Conservation (phyloP, 129 eudicot genomes). For the Chrysanthemum lavandulifolium region DNA sequence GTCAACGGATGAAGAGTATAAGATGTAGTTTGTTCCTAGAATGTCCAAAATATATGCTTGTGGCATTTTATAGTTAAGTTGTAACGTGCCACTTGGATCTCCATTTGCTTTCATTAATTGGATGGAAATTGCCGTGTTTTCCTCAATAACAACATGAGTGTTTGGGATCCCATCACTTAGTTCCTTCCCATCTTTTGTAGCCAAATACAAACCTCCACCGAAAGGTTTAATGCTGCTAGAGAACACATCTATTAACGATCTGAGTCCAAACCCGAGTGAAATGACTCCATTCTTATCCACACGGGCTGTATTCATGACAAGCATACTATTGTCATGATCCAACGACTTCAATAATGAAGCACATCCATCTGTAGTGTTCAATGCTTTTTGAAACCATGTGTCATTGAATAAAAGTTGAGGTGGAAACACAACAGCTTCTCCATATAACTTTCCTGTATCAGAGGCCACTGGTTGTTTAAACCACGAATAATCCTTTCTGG, state of each 20-base stretch:
- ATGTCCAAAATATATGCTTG: slow-evolving; percentile 25
- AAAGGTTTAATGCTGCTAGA: slow-evolving; percentile 7
- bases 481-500: slow-evolving; percentile 21
- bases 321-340: slow-evolving; percentile 16
- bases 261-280: slow-evolving; percentile 45
- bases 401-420: slow-evolving; percentile 23
- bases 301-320: slow-evolving; percentile 36
- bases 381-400: slow-evolving; percentile 44
- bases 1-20: slow-evolving; percentile 42
- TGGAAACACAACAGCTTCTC: slow-evolving; percentile 32
- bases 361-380: slow-evolving; percentile 35
- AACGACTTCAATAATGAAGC: slow-evolving; percentile 32
- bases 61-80: slow-evolving; percentile 17
- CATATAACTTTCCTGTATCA: slow-evolving; percentile 47
- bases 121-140: slow-evolving; percentile 26
- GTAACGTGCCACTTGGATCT: slow-evolving; percentile 25
- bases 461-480: slow-evolving; percentile 44
- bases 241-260: slow-evolving; percentile 28
- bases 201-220: slow-evolving; percentile 43
- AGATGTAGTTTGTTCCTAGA: slow-evolving; percentile 31
- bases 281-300: slow-evolving; percentile 42
- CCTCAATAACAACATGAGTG: slow-evolving; percentile 31
- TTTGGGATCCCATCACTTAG: slow-evolving; percentile 32
- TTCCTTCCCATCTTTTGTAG: slow-evolving; percentile 42
- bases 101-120: slow-evolving; percentile 21